phyloP scores from a whole-genome alignment of 2,329 filamentous ascomycete genomes.

The Torrubiella hemipterigena region DNA sequence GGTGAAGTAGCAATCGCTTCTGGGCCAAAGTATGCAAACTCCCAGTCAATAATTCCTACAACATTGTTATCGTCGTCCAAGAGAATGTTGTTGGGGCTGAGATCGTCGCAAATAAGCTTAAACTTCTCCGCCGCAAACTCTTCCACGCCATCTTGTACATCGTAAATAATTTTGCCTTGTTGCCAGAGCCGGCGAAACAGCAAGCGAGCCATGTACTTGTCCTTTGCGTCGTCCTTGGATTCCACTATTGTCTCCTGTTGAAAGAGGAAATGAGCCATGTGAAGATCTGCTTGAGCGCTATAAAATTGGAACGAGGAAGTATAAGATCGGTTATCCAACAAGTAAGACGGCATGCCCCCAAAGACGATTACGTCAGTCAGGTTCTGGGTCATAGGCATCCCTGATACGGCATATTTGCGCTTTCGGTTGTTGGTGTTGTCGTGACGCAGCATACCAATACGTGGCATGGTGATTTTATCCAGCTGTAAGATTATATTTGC shows the following conservation, averaged over 20 bases:
- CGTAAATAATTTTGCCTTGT: slow-evolving; percentile 6
- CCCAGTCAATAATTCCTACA: slow-evolving; percentile 27
- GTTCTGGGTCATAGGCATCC: slow-evolving; percentile 23
- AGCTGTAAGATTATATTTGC: slow-evolving; percentile 29
- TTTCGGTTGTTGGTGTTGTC: too few species aligned
- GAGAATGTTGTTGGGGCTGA: slow-evolving; percentile 20
- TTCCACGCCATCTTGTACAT: not conserved
- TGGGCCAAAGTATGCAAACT: slow-evolving; percentile 20
- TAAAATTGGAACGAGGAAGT: slow-evolving; percentile 18
- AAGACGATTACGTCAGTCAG: slow-evolving; percentile 23
- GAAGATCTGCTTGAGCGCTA: slow-evolving; percentile 19
- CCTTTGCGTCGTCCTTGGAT: slow-evolving; percentile 15
- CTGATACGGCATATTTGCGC: slow-evolving; percentile 14
- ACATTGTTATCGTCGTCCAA: slow-evolving; percentile 15
- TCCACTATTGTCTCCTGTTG: slow-evolving; percentile 25
- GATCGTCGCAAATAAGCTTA: slow-evolving; percentile 14
- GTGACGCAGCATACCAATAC: slow-evolving; percentile 24
- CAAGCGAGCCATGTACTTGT: slow-evolving; percentile 20
- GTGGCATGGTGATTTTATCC: slow-evolving; percentile 16
- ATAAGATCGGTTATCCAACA: slow-evolving; percentile 16
- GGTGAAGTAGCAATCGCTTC: slow-evolving; percentile 20
- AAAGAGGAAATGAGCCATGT: slow-evolving; percentile 21
- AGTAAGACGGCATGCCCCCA: slow-evolving; percentile 10
- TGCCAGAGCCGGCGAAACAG: slow-evolving; percentile 18
- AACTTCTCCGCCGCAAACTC: too few species aligned